Conservation (phyloP, 371 early-diverging fungal genomes). For the Zancudomyces culisetae region DNA sequence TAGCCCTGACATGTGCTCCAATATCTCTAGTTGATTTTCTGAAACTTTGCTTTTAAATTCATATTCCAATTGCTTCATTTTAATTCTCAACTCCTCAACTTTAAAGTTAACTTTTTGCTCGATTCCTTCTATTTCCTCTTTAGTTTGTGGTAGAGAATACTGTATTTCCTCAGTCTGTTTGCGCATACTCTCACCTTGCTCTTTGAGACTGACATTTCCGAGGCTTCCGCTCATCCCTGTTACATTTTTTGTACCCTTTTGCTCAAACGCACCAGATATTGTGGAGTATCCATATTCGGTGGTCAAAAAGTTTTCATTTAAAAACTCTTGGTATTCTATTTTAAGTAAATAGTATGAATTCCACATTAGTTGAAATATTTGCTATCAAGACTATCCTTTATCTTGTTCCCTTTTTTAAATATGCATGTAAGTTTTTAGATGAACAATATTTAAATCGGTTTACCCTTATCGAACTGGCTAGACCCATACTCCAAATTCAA, state of each 20-base stretch:
- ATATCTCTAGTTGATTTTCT: background rate
- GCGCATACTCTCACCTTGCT: background rate
- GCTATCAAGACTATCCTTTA: too few relatives aligned
- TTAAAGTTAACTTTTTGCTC: background rate
- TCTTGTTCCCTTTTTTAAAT: too few relatives aligned
- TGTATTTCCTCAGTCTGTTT: too few relatives aligned
- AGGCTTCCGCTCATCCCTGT: background rate
- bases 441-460: too few relatives aligned
- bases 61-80: background rate
- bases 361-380: too few relatives aligned
- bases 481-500: too few relatives aligned
- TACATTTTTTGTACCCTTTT: background rate
- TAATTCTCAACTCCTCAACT: background rate
- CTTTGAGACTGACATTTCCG: background rate
- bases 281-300: background rate
- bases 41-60: background rate
- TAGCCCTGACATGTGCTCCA: background rate
- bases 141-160: background rate
- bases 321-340: conserved; percentile 5
- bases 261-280: background rate
- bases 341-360: too few relatives aligned
- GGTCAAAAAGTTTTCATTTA: background rate
- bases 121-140: background rate
- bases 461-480: too few relatives aligned
- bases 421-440: too few relatives aligned